Evolutionary conservation across 805 yeast species (phyloP), one percentile per base, ranked within the genome.

Genomic region (Candida namnaoensis): DNA sequence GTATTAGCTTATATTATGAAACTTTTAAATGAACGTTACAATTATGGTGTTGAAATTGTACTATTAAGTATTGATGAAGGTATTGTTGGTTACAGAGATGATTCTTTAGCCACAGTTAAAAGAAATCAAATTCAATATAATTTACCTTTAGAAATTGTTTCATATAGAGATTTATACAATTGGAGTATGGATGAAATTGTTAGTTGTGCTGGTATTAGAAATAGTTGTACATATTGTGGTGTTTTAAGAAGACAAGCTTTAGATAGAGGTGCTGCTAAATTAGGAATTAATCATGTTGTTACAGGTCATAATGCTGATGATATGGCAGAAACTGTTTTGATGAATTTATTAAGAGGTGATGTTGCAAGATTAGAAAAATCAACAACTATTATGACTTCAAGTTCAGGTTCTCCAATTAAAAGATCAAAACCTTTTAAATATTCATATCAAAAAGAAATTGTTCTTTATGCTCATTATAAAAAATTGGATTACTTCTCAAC

Each of bases 181-280:
- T 93, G 99, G 99, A 87, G 95, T 11, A 93, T 93, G 99, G 99
- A 93, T 66, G 95, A 88, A 54, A 88, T 93, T 40, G 99, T 93
- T 1, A 80, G 90, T 1, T 86, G 93, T 58, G 93, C 96, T 1
- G 98, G 98, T 7, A 82, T 86, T 33, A 72, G 95, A 58, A 88
- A 88, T 51, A 86, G 95, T 57, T 93, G 99, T 63, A 93, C 99
- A 0, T 93, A 93, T 57, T 93, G 99, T 68, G 99, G 99, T 39
- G 99, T 93, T 7, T 77, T 93, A 43, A 72, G 99, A 62, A 74
- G 99, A 51, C 99, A 93, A 63, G 97, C 99, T 0, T 65, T 93
- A 38, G 99, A 93, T 60, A 71, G 99, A 50, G 99, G 99, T 2
- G 96, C 98, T 3, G 80, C 85, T 10, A 83, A 81, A 56, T 64